These are phyloP conservation scores for Ligustrum vulgare DNA, from an alignment of 257 asterid genomes.

Conservation along the genomic window DNA sequence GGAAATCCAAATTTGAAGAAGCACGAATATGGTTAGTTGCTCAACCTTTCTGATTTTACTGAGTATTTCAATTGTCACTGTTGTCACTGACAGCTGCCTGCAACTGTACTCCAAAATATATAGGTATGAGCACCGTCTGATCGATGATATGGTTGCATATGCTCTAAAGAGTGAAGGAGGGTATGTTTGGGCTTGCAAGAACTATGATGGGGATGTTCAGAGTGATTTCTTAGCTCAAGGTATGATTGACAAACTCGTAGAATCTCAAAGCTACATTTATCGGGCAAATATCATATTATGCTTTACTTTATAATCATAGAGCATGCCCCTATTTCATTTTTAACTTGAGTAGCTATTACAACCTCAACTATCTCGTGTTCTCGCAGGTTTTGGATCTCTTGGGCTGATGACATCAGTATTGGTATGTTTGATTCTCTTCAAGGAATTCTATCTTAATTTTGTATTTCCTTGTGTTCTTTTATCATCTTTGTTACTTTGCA, in stretches of 20 bases:
- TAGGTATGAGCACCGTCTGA: constrained; percentile 99
- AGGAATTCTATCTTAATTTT: background rate
- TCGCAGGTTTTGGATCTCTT: constrained; percentile 95
- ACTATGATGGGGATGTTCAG: constrained; percentile 99
- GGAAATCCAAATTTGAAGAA: constrained; percentile 86
- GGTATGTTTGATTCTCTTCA: constrained; percentile 46
- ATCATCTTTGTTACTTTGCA: background rate
- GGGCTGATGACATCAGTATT: constrained; percentile 98
- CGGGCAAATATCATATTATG: background rate
- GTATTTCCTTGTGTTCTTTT: background rate
- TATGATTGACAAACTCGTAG: constrained; percentile 19
- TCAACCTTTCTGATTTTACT: background rate
- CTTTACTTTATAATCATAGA: too few species aligned
- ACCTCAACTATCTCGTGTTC: constrained; percentile 5
- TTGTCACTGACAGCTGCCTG: background rate
- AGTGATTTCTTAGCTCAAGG: constrained; percentile 99
- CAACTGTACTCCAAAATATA: constrained; percentile 8
- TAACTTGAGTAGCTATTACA: constrained; percentile 2
- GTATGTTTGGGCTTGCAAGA: constrained; percentile 99
- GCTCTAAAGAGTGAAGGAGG: constrained; percentile 99
- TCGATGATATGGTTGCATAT: constrained; percentile 99
- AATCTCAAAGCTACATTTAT: constrained; percentile 3
- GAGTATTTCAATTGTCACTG: background rate
- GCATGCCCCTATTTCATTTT: background rate
- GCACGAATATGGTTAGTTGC: constrained; percentile 84